These are phyloP conservation scores for Serpula lacrymans DNA, from an alignment of 768 basidiomycete species.

Conservation along the genomic window DNA sequence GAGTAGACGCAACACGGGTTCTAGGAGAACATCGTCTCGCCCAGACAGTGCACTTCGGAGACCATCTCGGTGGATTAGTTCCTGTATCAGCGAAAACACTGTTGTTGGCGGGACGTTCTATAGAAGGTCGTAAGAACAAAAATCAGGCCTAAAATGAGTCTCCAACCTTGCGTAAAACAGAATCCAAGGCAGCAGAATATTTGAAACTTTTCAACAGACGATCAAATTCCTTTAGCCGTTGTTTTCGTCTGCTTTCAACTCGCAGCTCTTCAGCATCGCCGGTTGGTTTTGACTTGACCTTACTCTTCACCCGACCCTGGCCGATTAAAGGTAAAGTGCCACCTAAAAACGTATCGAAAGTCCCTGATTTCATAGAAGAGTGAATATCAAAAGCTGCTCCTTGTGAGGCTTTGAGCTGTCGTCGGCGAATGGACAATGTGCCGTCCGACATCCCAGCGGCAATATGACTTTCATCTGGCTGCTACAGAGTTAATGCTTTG, in stretches of 20 bases:
- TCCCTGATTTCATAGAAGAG: slow-evolving; percentile 44
- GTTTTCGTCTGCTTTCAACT: slow-evolving; percentile 68
- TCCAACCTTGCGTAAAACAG: slow-evolving; percentile 79
- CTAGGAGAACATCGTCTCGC: slow-evolving; percentile 89
- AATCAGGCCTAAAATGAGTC: background rate
- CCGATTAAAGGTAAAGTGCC: slow-evolving; percentile 53
- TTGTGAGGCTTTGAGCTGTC: slow-evolving; percentile 75
- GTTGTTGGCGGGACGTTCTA: slow-evolving; percentile 83
- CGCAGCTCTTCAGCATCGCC: slow-evolving; percentile 74
- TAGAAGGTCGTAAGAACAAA: slow-evolving; percentile 1
- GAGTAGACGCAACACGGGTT: slow-evolving; percentile 85
- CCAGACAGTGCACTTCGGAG: slow-evolving; percentile 81
- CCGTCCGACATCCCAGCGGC: slow-evolving; percentile 98
- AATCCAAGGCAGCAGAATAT: slow-evolving; percentile 92
- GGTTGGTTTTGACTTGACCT: slow-evolving; percentile 44
- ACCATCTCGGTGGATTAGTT: slow-evolving; percentile 89
- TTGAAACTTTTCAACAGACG: slow-evolving; percentile 86
- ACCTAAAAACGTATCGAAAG: slow-evolving; percentile 67
- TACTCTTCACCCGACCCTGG: slow-evolving; percentile 48
- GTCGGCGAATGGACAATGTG: slow-evolving; percentile 91
- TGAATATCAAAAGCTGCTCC: slow-evolving; percentile 33
- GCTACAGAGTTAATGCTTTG: slow-evolving; percentile 11
- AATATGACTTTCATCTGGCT: slow-evolving; percentile 97
- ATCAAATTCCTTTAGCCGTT: slow-evolving; percentile 83
- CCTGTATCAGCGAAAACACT: slow-evolving; percentile 88